Percentiles rank a stretch among this genome's conserved stretches.
Conservation (phyloP, 225 moss, liverwort and hornwort genomes). For the Marchantia paleacea region DNA sequence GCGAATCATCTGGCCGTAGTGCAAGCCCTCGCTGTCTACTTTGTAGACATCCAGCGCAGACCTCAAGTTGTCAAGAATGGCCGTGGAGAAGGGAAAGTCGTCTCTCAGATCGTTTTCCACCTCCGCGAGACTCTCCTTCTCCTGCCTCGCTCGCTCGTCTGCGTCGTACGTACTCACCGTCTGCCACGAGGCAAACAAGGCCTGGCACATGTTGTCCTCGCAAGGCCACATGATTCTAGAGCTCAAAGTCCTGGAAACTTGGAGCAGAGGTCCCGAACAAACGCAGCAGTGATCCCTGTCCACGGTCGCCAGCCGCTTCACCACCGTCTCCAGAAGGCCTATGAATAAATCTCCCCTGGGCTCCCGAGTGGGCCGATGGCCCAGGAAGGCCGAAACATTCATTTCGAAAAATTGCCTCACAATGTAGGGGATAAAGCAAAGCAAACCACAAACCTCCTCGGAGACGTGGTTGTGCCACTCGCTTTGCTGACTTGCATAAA, state of each 20-base stretch:
- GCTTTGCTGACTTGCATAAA: slow-evolving; percentile 32
- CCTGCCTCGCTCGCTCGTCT: slow-evolving; percentile 26
- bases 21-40: slow-evolving; percentile 11
- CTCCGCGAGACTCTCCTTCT: neutral
- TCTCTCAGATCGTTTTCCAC: slow-evolving; percentile 7
- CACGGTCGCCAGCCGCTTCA: slow-evolving; percentile 5
- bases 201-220: slow-evolving; percentile 24
- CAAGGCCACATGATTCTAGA: slow-evolving; percentile 26
- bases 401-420: slow-evolving; percentile 28
- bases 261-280: slow-evolving; percentile 1
- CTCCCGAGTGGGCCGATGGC: neutral
- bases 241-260: neutral
- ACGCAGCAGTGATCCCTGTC: slow-evolving; percentile 28
- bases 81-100: slow-evolving; percentile 4
- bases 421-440: slow-evolving; percentile 35
- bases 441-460: slow-evolving; percentile 39
- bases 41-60: slow-evolving; percentile 24
- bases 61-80: slow-evolving; percentile 6
- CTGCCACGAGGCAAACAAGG: slow-evolving; percentile 23
- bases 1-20: slow-evolving; percentile 30
- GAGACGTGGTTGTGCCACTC: slow-evolving; percentile 41
- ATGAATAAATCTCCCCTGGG: slow-evolving; percentile 29
- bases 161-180: slow-evolving; percentile 27
- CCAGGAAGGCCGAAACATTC: neutral
- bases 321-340: slow-evolving; percentile 26